phyloP scores from a whole-genome alignment of 1,284 basidiomycete genomes.

The Ustilago trichophora region DNA sequence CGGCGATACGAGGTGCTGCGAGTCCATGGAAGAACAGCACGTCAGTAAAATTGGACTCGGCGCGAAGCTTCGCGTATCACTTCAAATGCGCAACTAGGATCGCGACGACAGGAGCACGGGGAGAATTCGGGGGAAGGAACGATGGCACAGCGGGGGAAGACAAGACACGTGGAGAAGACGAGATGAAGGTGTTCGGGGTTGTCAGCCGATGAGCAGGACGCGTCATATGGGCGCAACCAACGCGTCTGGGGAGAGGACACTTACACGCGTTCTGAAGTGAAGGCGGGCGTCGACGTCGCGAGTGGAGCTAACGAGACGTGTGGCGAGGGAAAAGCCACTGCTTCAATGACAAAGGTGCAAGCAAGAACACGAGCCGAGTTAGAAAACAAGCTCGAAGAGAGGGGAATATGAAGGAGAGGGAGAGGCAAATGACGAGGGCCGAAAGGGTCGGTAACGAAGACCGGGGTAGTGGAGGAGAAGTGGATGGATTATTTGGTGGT shows the following conservation, averaged over 20 bases:
- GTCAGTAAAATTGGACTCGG: conserved; percentile 25
- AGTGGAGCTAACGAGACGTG: conserved; percentile 10
- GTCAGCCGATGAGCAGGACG: conserved; percentile 32
- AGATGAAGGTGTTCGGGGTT: conserved; percentile 13
- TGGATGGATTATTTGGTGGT: conserved; percentile 39
- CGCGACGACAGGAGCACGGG: conserved; percentile 1
- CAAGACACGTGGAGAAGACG: conserved; percentile 3
- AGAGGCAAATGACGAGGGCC: conserved; percentile 6
- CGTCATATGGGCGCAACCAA: conserved; percentile 15
- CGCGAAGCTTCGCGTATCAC: conserved; percentile 36
- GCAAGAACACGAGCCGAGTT: conserved; percentile 10
- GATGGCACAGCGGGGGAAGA: no score
- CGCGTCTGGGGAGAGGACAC: conserved; percentile 22
- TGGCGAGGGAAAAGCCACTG: conserved; percentile 13
- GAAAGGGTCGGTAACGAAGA: not conserved
- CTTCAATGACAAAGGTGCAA: conserved; percentile 1
- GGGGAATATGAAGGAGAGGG: conserved; percentile 8
- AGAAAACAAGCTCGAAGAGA: conserved; percentile 17
- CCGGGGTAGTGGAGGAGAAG: conserved; percentile 20
- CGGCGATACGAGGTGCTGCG: conserved; percentile 52
- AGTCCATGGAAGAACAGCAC: conserved; percentile 45
- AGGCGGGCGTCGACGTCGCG: conserved; percentile 31
- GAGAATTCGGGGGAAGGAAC: not conserved
- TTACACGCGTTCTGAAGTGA: conserved; percentile 46
- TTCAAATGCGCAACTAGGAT: conserved; percentile 33